Base-by-base conservation (phyloP, 2,329 filamentous ascomycete species). In the Bretziella fagacearum region DNA sequence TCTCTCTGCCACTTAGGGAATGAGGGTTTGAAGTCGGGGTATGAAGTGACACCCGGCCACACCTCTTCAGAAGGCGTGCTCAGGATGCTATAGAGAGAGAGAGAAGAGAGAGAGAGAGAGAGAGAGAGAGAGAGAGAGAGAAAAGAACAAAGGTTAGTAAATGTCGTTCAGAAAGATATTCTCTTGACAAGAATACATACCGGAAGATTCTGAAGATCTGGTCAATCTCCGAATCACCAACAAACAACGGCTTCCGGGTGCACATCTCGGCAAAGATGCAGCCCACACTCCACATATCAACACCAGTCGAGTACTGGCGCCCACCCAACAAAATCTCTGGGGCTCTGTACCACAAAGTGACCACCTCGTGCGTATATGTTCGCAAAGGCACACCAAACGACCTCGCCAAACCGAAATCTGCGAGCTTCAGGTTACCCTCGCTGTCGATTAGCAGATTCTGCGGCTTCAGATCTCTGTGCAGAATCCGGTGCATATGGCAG, bases 221-320 rank as follows among this genome's bases (percentile, higher is more conserved):
- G 51, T 65, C 63, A 58, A 65, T 65, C 45, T 65, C 63, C 81
- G 84, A 91, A 60, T 94, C 86, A 50, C 86, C 86, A 10, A 86
- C 85, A 68, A 94, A 94, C 36, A 94, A 70, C 4, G 86, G 85
- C 65, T 93, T 93, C 57, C 84, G 77, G 1, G 86, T 94, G 64
- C 84, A 93, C 87, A 94, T 94, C 64, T 94, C 86, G 7, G 87
- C 86, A 62, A 94, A 93, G 63, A 94, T 94, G 62, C 85, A 91
- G 52, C 86, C 86, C 43, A 87, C 79, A 26, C 84, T 91, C 86
- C 86, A 94, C 83, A 94, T 94, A 59, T 94, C 86, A 35, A 94
- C 85, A 49, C 86, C 86, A 11, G 86, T 94, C 11, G 84, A 91
- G 66, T 94, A 94, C 62, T 93, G 85, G 45, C 86, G 79, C 49